These are phyloP conservation scores for Xerophyta viscosa DNA, from an alignment of 106 monocot species.

Conservation along the genomic window DNA sequence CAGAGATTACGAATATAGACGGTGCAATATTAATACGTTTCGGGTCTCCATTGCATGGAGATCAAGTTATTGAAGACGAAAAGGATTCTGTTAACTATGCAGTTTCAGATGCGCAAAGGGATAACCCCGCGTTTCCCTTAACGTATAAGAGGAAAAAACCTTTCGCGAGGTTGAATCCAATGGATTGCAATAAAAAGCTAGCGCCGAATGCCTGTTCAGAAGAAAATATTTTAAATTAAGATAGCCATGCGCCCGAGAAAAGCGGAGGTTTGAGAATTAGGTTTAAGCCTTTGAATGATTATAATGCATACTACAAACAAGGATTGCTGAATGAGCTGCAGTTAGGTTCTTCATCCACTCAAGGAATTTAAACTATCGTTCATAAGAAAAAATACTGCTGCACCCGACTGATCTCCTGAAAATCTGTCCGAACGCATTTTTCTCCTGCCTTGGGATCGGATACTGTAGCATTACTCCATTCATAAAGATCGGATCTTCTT, in stretches of 20 bases:
- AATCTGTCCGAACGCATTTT: no score
- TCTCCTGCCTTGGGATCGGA: no score
- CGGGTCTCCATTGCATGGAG: constrained; percentile 7
- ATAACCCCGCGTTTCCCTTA: constrained; percentile 24
- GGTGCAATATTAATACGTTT: neutral
- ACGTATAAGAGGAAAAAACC: constrained; percentile 53
- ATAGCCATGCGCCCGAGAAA: constrained; percentile 20
- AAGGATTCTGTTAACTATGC: neutral
- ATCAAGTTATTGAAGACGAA: constrained; percentile 1
- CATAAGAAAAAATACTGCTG: no score
- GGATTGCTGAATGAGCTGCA: no score
- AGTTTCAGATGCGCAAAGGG: constrained; percentile 10
- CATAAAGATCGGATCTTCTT: no score
- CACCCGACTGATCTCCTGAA: no score
- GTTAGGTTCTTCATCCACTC: no score
- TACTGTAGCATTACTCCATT: no score
- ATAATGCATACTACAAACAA: no score
- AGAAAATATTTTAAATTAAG: neutral
- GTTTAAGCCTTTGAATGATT: no score
- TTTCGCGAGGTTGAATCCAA: constrained; percentile 17
- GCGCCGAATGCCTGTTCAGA: neutral
- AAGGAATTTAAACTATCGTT: no score
- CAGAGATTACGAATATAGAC: constrained; percentile 10
- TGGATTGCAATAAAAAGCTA: constrained; percentile 11
- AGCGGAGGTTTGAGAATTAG: constrained; percentile 25